phyloP scores from a whole-genome alignment of 306 rosid genomes.

The Sphenostylis stenocarpa region DNA sequence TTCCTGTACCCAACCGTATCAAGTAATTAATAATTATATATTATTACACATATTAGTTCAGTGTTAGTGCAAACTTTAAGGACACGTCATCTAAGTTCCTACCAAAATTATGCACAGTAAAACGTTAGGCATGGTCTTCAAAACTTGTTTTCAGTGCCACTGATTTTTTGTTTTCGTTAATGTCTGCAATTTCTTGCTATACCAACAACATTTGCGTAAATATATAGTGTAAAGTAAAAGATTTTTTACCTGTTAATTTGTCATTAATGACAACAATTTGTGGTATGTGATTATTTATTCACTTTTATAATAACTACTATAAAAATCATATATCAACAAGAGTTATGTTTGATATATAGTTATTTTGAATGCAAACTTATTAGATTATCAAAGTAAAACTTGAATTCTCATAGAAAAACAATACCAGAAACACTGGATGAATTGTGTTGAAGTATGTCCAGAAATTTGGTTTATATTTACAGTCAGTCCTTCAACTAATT shows the following conservation, averaged over 20 bases:
- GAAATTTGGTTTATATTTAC: not conserved
- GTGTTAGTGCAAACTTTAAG: not conserved
- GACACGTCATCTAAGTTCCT: slow-evolving; percentile 7
- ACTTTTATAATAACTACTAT: too few relatives aligned
- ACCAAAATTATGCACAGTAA: slow-evolving; percentile 9
- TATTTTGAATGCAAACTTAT: too few relatives aligned
- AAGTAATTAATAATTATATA: not conserved
- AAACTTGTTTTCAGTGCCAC: not conserved
- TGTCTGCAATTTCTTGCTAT: not conserved
- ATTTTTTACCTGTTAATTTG: too few relatives aligned
- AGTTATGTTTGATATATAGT: too few relatives aligned
- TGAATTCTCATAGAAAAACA: too few relatives aligned
- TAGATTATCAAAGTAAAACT: too few relatives aligned
- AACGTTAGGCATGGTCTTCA: not conserved
- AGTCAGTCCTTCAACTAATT: not conserved
- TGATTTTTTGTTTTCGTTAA: not conserved
- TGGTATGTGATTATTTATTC: not conserved
- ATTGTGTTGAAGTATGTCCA: too few relatives aligned
- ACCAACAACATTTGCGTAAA: not conserved
- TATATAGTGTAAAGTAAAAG: too few relatives aligned
- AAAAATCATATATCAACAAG: too few relatives aligned
- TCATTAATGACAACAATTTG: too few relatives aligned
- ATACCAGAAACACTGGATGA: too few relatives aligned
- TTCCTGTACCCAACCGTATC: not conserved
- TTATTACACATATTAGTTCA: not conserved